Evolutionary conservation across 2,329 filamentous ascomycete genomes (phyloP), one percentile per base, ranked within the genome.

Genomic region (Aphanocladium album): DNA sequence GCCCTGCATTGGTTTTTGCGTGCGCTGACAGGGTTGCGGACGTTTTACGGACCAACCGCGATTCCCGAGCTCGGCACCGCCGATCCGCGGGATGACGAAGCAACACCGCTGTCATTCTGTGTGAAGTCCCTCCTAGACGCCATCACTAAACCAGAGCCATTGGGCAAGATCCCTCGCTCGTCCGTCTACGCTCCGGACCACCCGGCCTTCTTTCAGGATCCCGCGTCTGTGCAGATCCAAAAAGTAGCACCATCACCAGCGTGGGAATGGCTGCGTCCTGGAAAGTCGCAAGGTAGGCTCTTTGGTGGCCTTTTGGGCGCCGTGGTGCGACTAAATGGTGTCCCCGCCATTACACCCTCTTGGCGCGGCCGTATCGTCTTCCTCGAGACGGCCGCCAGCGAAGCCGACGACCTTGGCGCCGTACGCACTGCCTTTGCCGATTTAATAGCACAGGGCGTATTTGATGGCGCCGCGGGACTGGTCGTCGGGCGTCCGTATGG

Each of bases 401-500:
- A 77, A 3, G 70, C 69, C 7, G 61, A 60, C 0, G 60, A 53
- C 2, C 43, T 47, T 0, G 68, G 68, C 1, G 64, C 71, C 3
- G 70, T 78, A 21, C 68, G 66, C 17, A 70, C 71, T 2, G 73
- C 63, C 0, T 68, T 77, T 35, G 76, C 75, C 0, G 77, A 80
- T 59, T 66, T 80, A 19, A 72, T 77, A 14, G 73, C 76, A 0
- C 68, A 71, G 2, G 76, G 76, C 1, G 72, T 76, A 2, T 77
- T 80, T 60, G 74, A 77, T 1, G 71, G 75, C 4, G 74, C 70
- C 1, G 70, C 71, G 0, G 77, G 78, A 0, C 45, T 80, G 39
- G 74, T 79, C 5, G 67, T 80, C 1, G 77, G 77, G 5, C 62
- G 77, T 23, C 71, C 74, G 1, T 77, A 71, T 57, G 76, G 76